phyloP scores from a whole-genome alignment of 2,329 filamentous ascomycete genomes.

The Claviceps digitariae region DNA sequence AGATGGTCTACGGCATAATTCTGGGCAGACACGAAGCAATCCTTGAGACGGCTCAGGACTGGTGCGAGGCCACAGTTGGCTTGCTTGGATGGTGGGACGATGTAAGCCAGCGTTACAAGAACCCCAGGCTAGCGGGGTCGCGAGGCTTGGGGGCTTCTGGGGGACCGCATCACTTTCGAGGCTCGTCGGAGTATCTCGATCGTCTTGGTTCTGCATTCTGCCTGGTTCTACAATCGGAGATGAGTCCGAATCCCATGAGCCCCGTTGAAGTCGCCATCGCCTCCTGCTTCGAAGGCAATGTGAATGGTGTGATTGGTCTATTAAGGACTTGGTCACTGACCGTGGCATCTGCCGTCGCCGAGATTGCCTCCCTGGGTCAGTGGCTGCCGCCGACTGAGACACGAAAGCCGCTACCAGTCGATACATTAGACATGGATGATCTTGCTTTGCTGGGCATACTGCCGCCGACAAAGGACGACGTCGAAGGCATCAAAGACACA shows the following conservation, averaged over 20 bases:
- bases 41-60: slow-evolving; percentile 67
- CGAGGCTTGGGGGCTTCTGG: slow-evolving; percentile 20
- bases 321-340: slow-evolving; percentile 70
- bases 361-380: slow-evolving; percentile 68
- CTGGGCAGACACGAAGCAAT: slow-evolving; percentile 66
- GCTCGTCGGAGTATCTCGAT: slow-evolving; percentile 57
- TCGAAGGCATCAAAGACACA: slow-evolving; percentile 62
- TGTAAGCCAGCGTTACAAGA: slow-evolving; percentile 36
- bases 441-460: slow-evolving; percentile 67
- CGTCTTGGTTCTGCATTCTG: slow-evolving; percentile 61
- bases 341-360: slow-evolving; percentile 63
- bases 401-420: slow-evolving; percentile 37
- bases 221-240: slow-evolving; percentile 53
- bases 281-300: slow-evolving; percentile 69
- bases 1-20: slow-evolving; percentile 66
- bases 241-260: slow-evolving; percentile 64
- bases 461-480: slow-evolving; percentile 41
- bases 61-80: slow-evolving; percentile 78
- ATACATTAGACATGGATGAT: slow-evolving; percentile 68
- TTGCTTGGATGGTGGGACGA: slow-evolving; percentile 91
- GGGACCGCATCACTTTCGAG: slow-evolving; percentile 26
- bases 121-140: slow-evolving; percentile 26
- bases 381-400: slow-evolving; percentile 51
- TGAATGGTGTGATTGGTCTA: slow-evolving; percentile 61
- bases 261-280: slow-evolving; percentile 70